Base-by-base conservation (phyloP, 176 grass and related monocot genomes). In the Carex myosuroides region DNA sequence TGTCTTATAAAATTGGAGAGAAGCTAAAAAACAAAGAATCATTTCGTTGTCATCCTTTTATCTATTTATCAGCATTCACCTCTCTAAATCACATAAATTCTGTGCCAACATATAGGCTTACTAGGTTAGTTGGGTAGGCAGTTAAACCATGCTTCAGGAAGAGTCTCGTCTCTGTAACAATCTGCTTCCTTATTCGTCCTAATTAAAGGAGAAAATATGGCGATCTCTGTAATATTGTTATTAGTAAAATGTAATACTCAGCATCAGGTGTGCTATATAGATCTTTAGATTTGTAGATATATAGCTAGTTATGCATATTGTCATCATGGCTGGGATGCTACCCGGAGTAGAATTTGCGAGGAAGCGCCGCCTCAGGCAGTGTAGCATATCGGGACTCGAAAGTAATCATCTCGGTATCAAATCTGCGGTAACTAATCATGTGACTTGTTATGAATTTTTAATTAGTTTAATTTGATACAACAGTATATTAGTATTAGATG, bases 311-410 rank as follows among this genome's bases (percentile, higher is more conserved):
- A 77, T 77, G 13, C 24, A 17, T 2, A 94, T 94, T 62, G 76
- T 68, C 30, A 80, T 84, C 83, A 93, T 97, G 90, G 94, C 92
- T 30, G 91, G 94, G 17, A 97, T 97, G 83, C 83, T 97, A n/a
- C 90, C 94, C 0, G 94, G 94, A 1, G 94, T 92, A 16, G 90
- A 94, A 80, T 92, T 88, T 64, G 90, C 91, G 29, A 89, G 94
- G 79, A 85, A 92, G 80, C 82, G 94, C 8, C 85, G 90, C 55
- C 62, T 95, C 22, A 56, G 90, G 39, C 94, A 88, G 57, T 66
- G 69, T 33, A 81, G 37, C 1, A 58, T 86, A n/a, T 66, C 89
- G 4, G 88, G 90, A 77, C 18, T 86, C 0, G 87, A 90, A 18
- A 84, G 84, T 1, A 78, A 73, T 42, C 89, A 85, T 83, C 17